Base-by-base conservation (phyloP, 345 rosid genomes). In the Pelargonium nanum region DNA sequence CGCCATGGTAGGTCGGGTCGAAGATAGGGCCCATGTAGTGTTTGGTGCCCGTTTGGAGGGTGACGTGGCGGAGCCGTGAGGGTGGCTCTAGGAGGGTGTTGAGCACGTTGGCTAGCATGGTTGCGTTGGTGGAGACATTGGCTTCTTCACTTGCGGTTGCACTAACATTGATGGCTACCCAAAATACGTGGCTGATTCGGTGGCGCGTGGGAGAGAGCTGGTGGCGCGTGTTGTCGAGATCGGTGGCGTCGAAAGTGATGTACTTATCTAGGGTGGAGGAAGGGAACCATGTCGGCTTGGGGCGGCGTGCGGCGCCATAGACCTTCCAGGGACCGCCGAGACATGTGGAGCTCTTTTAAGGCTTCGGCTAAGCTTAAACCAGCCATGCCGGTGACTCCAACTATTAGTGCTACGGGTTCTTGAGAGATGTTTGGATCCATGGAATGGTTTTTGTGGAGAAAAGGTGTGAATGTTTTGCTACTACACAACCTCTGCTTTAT, bases 351-450 rank as follows among this genome's bases (percentile, higher is more conserved):
- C 55, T 55, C 44, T n/a, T 71, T 71, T 12, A 78, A 56, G 40
- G 79, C 65, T 40, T 75, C 77, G 13, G 67, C 77, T 17, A 75
- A 30, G 75, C 64, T 55, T 15, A 81, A 20, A 16, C 80, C 80
- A 1, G 44, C 74, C 78, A 75, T 77, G 58, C 82, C 78, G 0
- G 80, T 77, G 30, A 71, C 82, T 0, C 84, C 84, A 3, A 77
- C 72, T 12, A 77, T 57, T 0, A 73, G 57, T 0, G 77, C 77
- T 0, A 61, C 77, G n/a, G n/a, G n/a, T n/a, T n/a, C n/a, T n/a
- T n/a, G n/a, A n/a, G n/a, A n/a, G n/a, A n/a, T n/a, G n/a, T n/a
- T n/a, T n/a, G n/a, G n/a, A n/a, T n/a, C n/a, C n/a, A n/a, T n/a
- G n/a, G n/a, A n/a, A n/a, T n/a, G n/a, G n/a, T n/a, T n/a, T n/a